Conservation (phyloP, 345 rosid genomes). For the Dipteronia sinensis region DNA sequence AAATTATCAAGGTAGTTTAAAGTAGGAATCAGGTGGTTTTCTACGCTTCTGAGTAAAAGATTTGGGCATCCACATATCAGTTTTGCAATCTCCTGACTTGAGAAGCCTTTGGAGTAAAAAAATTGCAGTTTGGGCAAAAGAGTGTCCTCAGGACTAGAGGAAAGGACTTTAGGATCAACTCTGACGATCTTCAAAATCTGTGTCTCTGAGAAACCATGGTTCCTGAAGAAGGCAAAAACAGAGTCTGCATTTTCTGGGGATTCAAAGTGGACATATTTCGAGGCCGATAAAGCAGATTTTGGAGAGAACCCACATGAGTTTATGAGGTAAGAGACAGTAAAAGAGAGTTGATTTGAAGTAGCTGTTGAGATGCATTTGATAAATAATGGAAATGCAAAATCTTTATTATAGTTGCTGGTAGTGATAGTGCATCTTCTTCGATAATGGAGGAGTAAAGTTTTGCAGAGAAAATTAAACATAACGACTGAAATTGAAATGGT, state of each 20-base stretch:
- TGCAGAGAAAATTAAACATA: slow-evolving; percentile 6
- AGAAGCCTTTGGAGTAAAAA: too few species aligned
- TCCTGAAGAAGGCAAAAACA: slow-evolving; percentile 21
- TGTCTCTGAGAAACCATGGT: slow-evolving; percentile 28
- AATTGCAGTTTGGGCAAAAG: too few species aligned
- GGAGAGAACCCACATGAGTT: slow-evolving; percentile 25
- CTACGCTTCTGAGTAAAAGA: too few species aligned
- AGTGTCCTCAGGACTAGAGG: too few species aligned
- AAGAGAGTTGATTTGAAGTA: slow-evolving; percentile 1
- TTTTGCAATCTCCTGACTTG: too few species aligned
- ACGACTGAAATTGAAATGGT: background rate
- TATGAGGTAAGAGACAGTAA: slow-evolving; percentile 24
- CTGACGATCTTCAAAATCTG: slow-evolving; percentile 22
- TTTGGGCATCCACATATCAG: too few species aligned
- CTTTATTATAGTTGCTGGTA: background rate
- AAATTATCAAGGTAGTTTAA: too few species aligned
- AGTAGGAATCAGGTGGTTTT: too few species aligned
- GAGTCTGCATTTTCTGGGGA: slow-evolving; percentile 15
- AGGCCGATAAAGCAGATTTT: slow-evolving; percentile 17
- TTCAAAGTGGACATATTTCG: slow-evolving; percentile 6
- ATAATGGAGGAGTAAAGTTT: background rate
- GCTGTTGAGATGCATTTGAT: background rate
- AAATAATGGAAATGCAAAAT: background rate
- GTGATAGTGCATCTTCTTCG: background rate
- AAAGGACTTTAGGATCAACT: too few species aligned